Evolutionary conservation across 805 yeast species (phyloP), one percentile per base, ranked within the genome.

Genomic region (Alloascoidea hylecoeti): DNA sequence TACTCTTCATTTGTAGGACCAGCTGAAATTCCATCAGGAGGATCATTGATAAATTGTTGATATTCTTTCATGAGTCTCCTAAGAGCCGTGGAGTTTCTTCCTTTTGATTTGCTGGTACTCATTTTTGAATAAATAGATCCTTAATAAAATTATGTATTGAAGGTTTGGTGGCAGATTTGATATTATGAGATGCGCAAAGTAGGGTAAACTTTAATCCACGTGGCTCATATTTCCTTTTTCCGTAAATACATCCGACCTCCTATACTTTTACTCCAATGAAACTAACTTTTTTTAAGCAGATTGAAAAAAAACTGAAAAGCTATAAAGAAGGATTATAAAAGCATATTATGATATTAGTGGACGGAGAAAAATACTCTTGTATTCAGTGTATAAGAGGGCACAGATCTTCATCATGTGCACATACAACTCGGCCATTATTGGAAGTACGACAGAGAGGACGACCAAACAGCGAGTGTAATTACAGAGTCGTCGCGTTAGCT

Each of bases 11-110:
- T 60, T 3, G 75, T 64, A 0, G 98, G 98, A 1, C 95, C 95
- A 0, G 98, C 98, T 4, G 86, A 73, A 27, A 89, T 83, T 1
- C 98, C 98, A 18, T 94, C 96, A 0, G 96, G 95, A 0, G 95
- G 79, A 44, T 88, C 95, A 46, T 71, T 72, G 14, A 78, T 63
- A 17, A 92, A 70, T 56, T 85, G 95, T 54, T 84, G 89, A 53
- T 80, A 79, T 56, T 92, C 98, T 46, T 85, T 85, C 51, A 86
- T 66, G 18, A 92, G 70, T 43, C 98, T 64, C 47, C 80, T 77
- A 45, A 83, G 94, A 3, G 98, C 97, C 5, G 94, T 83, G 32
- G 58, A 43, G 15, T 39, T 36, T 39, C 27, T 40, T n/a, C n/a
- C n/a, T n/a, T n/a, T n/a, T n/a, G n/a, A n/a, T n/a, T n/a, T n/a